These are phyloP conservation scores for Aspergillus clavatus DNA, from an alignment of 2,329 filamentous ascomycete genomes.

Conservation along the genomic window DNA sequence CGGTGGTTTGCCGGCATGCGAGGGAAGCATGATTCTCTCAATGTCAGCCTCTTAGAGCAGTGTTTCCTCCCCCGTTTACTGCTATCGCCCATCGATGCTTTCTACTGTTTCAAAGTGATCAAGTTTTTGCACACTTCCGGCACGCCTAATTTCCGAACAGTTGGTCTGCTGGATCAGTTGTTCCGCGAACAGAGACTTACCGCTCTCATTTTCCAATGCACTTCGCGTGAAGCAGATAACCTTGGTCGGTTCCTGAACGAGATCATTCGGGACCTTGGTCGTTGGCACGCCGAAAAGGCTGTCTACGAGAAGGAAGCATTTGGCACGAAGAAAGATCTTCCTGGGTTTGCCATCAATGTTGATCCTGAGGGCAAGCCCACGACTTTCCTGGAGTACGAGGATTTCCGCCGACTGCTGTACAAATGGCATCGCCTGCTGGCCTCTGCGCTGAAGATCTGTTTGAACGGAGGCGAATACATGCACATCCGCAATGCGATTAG, in stretches of 20 bases:
- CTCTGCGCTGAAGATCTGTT: constrained; percentile 72
- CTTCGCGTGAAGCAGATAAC: constrained; percentile 84
- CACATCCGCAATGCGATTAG: constrained; percentile 95
- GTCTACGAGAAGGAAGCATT: constrained; percentile 79
- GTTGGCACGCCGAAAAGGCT: constrained; percentile 75
- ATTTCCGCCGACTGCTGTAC: constrained; percentile 79
- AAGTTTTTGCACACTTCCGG: constrained; percentile 81
- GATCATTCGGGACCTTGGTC: constrained; percentile 69
- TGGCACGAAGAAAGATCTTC: constrained; percentile 59
- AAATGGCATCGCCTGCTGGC: constrained; percentile 86
- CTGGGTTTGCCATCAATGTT: constrained; percentile 73
- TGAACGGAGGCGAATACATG: constrained; percentile 87
- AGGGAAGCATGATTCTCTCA: constrained; percentile 61
- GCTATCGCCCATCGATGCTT: constrained; percentile 78
- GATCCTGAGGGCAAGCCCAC: constrained; percentile 66
- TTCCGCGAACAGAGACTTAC: constrained; percentile 79
- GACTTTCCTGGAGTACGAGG: constrained; percentile 72
- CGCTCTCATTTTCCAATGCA: constrained; percentile 80
- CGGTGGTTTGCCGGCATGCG: constrained; percentile 69
- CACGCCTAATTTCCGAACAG: constrained; percentile 79
- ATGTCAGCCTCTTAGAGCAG: constrained; percentile 76
- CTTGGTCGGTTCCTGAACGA: constrained; percentile 87
- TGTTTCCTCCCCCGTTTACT: constrained; percentile 87
- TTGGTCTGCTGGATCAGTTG: constrained; percentile 75
- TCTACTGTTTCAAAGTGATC: constrained; percentile 81